Percentiles rank a stretch among this genome's conserved stretches.
Conservation (phyloP, 331 rosid genomes). For the Spiraea crenata region DNA sequence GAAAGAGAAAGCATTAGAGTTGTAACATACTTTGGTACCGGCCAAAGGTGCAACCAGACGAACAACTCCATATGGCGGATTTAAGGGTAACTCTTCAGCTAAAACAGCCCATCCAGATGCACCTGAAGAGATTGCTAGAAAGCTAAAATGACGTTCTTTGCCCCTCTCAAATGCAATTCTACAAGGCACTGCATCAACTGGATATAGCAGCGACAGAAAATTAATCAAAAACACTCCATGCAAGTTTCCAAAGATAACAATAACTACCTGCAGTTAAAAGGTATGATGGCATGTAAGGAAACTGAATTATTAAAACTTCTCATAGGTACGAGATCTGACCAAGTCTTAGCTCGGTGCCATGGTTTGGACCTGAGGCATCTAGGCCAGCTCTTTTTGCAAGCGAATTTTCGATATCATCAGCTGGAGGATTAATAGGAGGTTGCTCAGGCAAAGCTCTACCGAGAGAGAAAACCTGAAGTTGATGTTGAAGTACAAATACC, state of each 20-base stretch:
- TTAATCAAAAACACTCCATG: neutral
- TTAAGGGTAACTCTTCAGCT: slow-evolving; percentile 72
- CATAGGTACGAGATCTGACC: slow-evolving; percentile 46
- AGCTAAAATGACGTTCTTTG: slow-evolving; percentile 62
- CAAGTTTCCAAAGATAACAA: neutral
- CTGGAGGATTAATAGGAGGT: slow-evolving; percentile 55
- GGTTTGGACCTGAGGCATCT: slow-evolving; percentile 61
- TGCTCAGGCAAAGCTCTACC: slow-evolving; percentile 72
- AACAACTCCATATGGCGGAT: slow-evolving; percentile 62
- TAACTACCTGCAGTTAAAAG: neutral
- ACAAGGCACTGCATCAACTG: slow-evolving; percentile 76
- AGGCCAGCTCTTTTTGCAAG: slow-evolving; percentile 57
- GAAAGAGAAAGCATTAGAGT: slow-evolving; percentile 10
- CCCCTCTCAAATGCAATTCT: slow-evolving; percentile 86
- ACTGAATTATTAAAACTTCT: neutral
- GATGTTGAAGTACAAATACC: slow-evolving; percentile 81
- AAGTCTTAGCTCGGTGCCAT: slow-evolving; percentile 65
- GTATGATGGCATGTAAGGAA: neutral
- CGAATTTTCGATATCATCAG: slow-evolving; percentile 37
- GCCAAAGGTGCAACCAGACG: slow-evolving; percentile 90
- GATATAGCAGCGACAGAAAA: slow-evolving; percentile 26
- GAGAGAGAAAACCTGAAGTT: slow-evolving; percentile 70
- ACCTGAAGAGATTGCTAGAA: slow-evolving; percentile 65
- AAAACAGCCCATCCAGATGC: slow-evolving; percentile 72
- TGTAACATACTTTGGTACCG: slow-evolving; percentile 70